These are phyloP conservation scores for Hibiscus mutabilis DNA, from an alignment of 345 rosid species.

Conservation along the genomic window DNA sequence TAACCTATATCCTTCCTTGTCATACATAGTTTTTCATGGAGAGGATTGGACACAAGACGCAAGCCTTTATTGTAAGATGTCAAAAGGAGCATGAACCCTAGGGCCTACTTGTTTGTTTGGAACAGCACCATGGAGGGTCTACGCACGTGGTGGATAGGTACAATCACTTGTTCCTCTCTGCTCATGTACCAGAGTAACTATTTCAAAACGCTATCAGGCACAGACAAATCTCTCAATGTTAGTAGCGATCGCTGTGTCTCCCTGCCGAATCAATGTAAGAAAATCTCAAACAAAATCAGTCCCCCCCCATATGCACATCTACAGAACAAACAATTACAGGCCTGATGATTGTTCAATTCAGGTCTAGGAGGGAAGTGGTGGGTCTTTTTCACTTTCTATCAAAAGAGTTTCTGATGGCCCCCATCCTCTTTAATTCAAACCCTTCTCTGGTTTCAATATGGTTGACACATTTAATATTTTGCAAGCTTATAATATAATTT, in stretches of 20 bases:
- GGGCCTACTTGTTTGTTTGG: conserved; percentile 29
- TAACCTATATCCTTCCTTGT: background rate
- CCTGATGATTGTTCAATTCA: too few relatives aligned
- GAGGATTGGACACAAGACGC: background rate
- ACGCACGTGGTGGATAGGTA: conserved; percentile 39
- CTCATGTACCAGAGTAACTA: background rate
- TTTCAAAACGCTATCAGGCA: background rate
- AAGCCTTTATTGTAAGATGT: conserved; percentile 12
- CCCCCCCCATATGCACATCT: conserved; percentile 13
- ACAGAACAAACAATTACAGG: background rate
- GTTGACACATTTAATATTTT: too few relatives aligned
- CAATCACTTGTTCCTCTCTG: conserved; percentile 24
- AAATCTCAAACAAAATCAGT: conserved; percentile 38
- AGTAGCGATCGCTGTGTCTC: conserved; percentile 11
- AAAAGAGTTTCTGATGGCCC: too few relatives aligned
- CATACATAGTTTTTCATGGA: background rate
- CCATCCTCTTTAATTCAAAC: too few relatives aligned
- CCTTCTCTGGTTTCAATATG: too few relatives aligned
- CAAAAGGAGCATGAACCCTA: conserved; percentile 28
- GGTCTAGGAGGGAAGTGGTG: too few relatives aligned
- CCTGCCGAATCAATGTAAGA: conserved; percentile 11
- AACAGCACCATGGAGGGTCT: conserved; percentile 31
- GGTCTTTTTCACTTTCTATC: too few relatives aligned
- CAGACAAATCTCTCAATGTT: conserved; percentile 24
- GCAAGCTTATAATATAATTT: too few relatives aligned